phyloP scores from a whole-genome alignment of 1,284 basidiomycete species.

The Wallemia hederae region DNA sequence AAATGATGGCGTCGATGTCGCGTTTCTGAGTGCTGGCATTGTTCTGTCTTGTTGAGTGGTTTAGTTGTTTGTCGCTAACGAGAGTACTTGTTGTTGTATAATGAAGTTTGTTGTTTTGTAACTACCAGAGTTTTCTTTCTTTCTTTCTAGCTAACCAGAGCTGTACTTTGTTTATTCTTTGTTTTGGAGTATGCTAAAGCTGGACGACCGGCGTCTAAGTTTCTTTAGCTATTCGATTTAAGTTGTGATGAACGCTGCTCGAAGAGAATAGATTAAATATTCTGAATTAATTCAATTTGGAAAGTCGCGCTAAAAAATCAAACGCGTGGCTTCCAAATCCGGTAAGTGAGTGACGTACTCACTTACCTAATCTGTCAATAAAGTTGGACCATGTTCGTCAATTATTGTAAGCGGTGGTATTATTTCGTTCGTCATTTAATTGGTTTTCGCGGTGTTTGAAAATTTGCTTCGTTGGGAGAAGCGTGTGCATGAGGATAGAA shows the following conservation, averaged over 20 bases:
- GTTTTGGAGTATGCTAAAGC: background rate
- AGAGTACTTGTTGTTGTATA: background rate
- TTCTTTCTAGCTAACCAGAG: background rate
- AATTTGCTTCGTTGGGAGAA: too few relatives aligned
- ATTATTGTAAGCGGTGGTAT: background rate
- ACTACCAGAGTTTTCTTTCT: slow-evolving; percentile 1
- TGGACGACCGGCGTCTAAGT: background rate
- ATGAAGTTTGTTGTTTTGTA: background rate
- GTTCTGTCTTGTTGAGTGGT: background rate
- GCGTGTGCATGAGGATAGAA: too few relatives aligned
- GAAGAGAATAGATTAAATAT: background rate
- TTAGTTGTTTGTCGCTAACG: background rate
- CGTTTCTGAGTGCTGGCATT: background rate
- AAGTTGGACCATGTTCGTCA: too few relatives aligned
- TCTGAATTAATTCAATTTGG: background rate
- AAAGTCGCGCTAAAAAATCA: background rate
- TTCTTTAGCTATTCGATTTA: background rate
- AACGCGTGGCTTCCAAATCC: background rate
- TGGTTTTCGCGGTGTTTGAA: too few relatives aligned
- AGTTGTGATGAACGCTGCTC: background rate
- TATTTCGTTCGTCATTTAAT: background rate
- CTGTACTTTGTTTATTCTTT: background rate
- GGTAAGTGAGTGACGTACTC: background rate
- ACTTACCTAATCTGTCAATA: background rate
- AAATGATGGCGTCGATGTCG: background rate